Base-by-base conservation (phyloP, 2,329 filamentous ascomycete genomes). In the Bipolaris sorokiniana region DNA sequence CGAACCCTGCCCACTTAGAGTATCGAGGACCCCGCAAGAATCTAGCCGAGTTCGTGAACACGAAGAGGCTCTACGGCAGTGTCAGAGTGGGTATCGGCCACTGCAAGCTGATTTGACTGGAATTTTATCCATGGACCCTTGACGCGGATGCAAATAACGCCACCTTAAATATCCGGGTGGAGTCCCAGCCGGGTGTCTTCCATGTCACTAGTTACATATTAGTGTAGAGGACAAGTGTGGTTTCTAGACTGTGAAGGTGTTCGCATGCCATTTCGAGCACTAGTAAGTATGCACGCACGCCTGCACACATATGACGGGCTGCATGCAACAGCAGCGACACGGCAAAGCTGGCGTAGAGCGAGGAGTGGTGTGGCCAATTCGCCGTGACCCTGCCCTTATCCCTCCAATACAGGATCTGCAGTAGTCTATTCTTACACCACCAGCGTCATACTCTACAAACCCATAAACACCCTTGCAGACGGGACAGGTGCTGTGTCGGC, bases 171-270 rank as follows among this genome's bases (percentile, higher is more conserved):
- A 61, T 58, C 59, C 62, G 55, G 53, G 31, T 38, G 23, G 44
- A 34, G 54, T 56, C 56, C 47, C 61, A 63, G 61, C 60, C 63
- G 61, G 44, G 56, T 23, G 22, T 55, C 56, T 52, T 42, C 63
- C 64, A 69, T 67, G 47, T 42, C 45, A 36, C 44, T 22, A 56
- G 49, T 26, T 42, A 33, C 44, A 26, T 54, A 45, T 26, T 52
- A 58, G 38, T 56, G 51, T 59, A 41, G 59, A 58, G 56, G 45
- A 23, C 41, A 54, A 51, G 48, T 48, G 51, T 23, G 44, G 20
- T 54, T 62, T 61, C 33, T 31, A 31, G 22, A 38, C 22, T 51
- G 61, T 64, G 59, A 60, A 36, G 58, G 51, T 63, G 26, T 40
- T 40, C 16, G 22, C 20, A 60, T 57, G 51, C 58, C 44, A 57